A percentile compares a stretch with the other conserved stretches of the same genome.
Evolutionary conservation across 1,284 basidiomycete species (phyloP).

Genomic region (Irpex sp.): DNA sequence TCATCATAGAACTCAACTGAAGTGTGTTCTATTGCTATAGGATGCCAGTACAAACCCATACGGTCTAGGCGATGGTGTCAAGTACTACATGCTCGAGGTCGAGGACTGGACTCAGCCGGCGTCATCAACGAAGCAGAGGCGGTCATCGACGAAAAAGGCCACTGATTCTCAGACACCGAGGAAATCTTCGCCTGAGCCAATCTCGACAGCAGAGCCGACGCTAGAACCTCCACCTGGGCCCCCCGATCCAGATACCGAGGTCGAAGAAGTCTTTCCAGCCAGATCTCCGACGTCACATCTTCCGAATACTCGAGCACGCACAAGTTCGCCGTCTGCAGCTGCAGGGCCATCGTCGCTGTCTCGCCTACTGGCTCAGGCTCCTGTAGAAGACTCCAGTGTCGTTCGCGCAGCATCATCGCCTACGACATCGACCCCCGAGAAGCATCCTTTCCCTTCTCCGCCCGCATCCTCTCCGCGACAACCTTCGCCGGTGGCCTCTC

Average conservation of each 20-base stretch:
- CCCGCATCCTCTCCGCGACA: constrained; percentile 23
- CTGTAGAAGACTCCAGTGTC: constrained; percentile 35
- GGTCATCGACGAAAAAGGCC: constrained; percentile 48
- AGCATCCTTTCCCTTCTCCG: constrained; percentile 5
- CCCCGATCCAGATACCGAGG: constrained; percentile 50
- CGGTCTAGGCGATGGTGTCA: constrained; percentile 84
- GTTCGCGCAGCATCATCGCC: constrained; percentile 21
- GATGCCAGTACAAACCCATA: constrained; percentile 73
- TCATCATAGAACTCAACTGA: background rate
- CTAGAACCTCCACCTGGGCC: constrained; percentile 46
- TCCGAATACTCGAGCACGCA: constrained; percentile 57
- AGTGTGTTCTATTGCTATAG: constrained; percentile 34
- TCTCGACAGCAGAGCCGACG: constrained; percentile 27
- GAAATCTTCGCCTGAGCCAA: constrained; percentile 7
- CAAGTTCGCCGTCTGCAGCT: constrained; percentile 57
- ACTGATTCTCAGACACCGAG: constrained; percentile 27
- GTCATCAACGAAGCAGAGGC: constrained; percentile 54
- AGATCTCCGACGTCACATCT: constrained; percentile 60
- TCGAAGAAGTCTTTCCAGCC: constrained; percentile 63
- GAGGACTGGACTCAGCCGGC: constrained; percentile 86
- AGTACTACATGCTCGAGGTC: constrained; percentile 91
- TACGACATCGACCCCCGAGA: constrained; percentile 12
- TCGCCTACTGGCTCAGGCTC: constrained; percentile 68
- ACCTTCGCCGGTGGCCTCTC: constrained; percentile 19
- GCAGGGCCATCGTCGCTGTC: constrained; percentile 74